These are phyloP conservation scores for Marchantia polymorpha DNA, from an alignment of 225 moss, liverwort and hornwort genomes.

Conservation along the genomic window DNA sequence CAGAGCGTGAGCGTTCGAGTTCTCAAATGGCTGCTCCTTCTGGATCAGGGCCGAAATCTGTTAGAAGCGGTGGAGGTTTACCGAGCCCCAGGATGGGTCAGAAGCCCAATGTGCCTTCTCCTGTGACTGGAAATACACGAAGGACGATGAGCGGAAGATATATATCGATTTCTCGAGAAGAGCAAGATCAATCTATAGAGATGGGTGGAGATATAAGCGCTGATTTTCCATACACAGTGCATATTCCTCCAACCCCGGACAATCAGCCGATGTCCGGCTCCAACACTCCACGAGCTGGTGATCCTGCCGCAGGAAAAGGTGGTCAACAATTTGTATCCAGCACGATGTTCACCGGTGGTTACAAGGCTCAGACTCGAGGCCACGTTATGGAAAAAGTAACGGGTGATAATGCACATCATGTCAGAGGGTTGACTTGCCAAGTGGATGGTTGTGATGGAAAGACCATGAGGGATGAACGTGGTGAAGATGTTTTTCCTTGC, in stretches of 20 bases:
- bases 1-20: not conserved
- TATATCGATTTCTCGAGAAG: conserved; percentile 66
- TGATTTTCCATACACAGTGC: conserved; percentile 72
- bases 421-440: conserved; percentile 45
- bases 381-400: conserved; percentile 77
- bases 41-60: conserved; percentile 19
- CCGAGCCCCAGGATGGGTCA: conserved; percentile 32
- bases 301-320: conserved; percentile 38
- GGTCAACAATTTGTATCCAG: conserved; percentile 69
- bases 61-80: conserved; percentile 10
- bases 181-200: conserved; percentile 47
- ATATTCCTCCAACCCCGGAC: conserved; percentile 70
- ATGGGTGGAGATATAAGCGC: conserved; percentile 72
- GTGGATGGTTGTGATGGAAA: conserved; percentile 74
- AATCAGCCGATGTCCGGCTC: conserved; percentile 45
- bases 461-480: conserved; percentile 77
- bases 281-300: conserved; percentile 23
- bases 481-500: conserved; percentile 76
- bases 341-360: conserved; percentile 90
- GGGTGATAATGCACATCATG: conserved; percentile 16
- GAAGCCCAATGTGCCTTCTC: conserved; percentile 27
- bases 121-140: conserved; percentile 43
- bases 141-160: conserved; percentile 82
- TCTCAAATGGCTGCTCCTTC: conserved; percentile 2
- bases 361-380: conserved; percentile 73